These are phyloP conservation scores for Mortierella sp. DNA, from an alignment of 371 early-diverging fungal species.

Conservation along the genomic window DNA sequence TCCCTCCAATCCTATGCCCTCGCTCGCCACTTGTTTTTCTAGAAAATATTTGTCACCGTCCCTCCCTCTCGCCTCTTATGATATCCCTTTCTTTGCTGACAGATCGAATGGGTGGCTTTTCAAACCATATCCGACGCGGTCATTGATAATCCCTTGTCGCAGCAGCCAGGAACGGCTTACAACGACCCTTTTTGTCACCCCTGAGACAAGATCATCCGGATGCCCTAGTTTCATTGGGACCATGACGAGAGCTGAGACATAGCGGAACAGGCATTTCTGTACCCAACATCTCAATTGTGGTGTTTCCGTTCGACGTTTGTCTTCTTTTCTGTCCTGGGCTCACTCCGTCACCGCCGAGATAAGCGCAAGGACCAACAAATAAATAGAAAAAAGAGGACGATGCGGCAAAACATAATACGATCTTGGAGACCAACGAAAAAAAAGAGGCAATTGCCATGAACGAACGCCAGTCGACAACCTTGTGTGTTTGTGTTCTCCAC, in stretches of 20 bases:
- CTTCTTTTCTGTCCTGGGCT: neutral
- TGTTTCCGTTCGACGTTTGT: no score
- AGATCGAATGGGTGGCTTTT: constrained; percentile 3
- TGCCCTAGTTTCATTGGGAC: neutral
- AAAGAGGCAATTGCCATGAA: no score
- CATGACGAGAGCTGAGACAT: neutral
- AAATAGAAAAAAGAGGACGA: neutral
- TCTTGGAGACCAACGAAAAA: neutral
- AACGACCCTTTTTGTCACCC: neutral
- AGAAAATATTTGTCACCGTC: neutral
- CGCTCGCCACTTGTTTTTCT: neutral
- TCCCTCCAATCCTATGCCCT: neutral
- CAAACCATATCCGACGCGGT: neutral
- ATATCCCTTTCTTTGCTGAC: neutral
- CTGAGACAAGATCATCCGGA: neutral
- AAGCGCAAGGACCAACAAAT: constrained; percentile 13
- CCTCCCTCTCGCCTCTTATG: no score
- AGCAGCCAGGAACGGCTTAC: neutral
- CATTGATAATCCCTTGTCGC: neutral
- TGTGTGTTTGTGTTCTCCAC: neutral
- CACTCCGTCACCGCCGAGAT: neutral
- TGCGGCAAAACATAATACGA: neutral
- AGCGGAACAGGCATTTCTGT: neutral
- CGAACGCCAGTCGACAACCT: neutral
- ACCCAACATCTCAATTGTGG: neutral